Conservation (phyloP, 2,329 filamentous ascomycete genomes). For the Fusarium vanettenii region DNA sequence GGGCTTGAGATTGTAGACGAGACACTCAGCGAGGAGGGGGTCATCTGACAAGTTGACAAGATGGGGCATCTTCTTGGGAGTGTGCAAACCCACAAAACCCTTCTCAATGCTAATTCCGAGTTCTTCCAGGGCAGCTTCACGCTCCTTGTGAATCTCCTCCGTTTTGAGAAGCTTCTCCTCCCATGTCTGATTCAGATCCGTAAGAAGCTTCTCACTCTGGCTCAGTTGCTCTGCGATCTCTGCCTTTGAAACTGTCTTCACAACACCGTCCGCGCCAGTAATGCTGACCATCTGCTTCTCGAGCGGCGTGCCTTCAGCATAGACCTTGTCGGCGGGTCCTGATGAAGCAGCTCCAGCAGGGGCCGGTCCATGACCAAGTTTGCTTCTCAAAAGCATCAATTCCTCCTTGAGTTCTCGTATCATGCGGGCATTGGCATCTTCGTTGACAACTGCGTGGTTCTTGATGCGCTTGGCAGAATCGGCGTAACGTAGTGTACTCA, state of each 20-base stretch:
- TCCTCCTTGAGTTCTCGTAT: constrained; percentile 98
- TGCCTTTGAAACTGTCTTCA: constrained; percentile 97
- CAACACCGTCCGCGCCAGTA: constrained; percentile 81
- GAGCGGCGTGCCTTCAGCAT: constrained; percentile 89
- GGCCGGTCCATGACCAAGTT: constrained; percentile 72
- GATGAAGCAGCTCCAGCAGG: constrained; percentile 57
- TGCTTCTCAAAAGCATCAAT: constrained; percentile 84
- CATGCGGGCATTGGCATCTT: constrained; percentile 99
- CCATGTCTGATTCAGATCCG: constrained; percentile 98
- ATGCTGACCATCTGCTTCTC: constrained; percentile 98
- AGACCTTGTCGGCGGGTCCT: constrained; percentile 79
- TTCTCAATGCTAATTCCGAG: constrained; percentile 99
- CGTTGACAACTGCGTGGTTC: constrained; percentile 99
- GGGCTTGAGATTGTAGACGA: constrained; percentile 98
- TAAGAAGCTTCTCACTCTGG: constrained; percentile 95
- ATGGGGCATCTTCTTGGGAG: constrained; percentile 99
- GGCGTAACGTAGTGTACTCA: constrained; percentile 94
- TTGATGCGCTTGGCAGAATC: constrained; percentile 99
- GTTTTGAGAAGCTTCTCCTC: constrained; percentile 96
- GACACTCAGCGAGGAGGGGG: constrained; percentile 91
- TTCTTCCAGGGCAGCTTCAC: constrained; percentile 94
- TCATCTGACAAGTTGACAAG: constrained; percentile 97
- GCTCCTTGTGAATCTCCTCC: constrained; percentile 96
- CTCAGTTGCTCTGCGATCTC: constrained; percentile 97
- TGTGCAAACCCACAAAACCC: constrained; percentile 93